These are phyloP conservation scores for Prunus davidiana DNA, from an alignment of 306 rosid species.

Conservation along the genomic window DNA sequence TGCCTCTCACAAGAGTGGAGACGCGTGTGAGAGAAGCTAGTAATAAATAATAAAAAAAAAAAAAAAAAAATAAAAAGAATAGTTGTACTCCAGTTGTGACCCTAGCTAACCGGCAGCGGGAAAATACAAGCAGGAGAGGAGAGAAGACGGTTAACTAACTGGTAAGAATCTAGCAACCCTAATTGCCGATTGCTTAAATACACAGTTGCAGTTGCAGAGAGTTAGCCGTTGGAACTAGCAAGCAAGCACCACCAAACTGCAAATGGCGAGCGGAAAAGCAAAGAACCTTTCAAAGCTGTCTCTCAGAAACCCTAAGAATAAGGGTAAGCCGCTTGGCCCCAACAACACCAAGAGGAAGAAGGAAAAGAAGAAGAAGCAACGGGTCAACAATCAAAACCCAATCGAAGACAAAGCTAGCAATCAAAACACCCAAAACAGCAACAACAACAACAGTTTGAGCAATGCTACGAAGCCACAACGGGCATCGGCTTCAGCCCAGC, in stretches of 20 bases:
- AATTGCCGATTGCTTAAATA: no score
- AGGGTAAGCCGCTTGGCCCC: slow-evolving; percentile 20
- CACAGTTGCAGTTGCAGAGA: no score
- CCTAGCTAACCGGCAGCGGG: no score
- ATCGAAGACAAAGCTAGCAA: not conserved
- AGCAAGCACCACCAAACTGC: not conserved
- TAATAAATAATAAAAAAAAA: no score
- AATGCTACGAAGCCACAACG: not conserved
- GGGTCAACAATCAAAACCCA: not conserved
- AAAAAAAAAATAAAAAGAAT: no score
- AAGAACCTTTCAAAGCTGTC: not conserved
- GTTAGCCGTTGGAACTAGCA: not conserved
- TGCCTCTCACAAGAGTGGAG: no score
- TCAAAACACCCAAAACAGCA: not conserved
- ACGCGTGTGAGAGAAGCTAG: no score
- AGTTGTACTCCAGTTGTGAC: no score
- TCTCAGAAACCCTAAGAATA: slow-evolving; percentile 20
- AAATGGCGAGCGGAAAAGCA: slow-evolving; percentile 26
- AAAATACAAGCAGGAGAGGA: no score
- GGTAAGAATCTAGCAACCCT: no score
- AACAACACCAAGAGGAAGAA: slow-evolving; percentile 4
- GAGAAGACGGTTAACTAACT: no score
- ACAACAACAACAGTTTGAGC: not conserved
- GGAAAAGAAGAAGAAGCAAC: slow-evolving; percentile 11
- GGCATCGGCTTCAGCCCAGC: slow-evolving; percentile 33